Percentiles rank a stretch among this genome's conserved stretches.
Conservation (phyloP, 495 filamentous ascomycete genomes). For the Daldinia vernicosa region DNA sequence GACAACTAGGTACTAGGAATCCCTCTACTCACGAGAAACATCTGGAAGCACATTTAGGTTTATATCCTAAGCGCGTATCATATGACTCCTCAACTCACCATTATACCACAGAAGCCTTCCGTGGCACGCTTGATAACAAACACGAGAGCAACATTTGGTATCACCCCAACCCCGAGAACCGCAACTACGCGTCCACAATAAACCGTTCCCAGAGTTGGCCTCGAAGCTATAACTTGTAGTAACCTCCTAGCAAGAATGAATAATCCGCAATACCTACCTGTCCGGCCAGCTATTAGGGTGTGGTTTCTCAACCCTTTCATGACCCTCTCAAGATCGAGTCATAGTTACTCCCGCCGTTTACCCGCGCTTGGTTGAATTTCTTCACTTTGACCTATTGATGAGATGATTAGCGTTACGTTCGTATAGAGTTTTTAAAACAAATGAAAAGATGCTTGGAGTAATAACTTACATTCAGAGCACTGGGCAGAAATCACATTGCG, state of each 20-base stretch:
- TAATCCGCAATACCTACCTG: constrained; percentile 10
- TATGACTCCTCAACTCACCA: constrained; percentile 40
- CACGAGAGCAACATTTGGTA: constrained; percentile 60
- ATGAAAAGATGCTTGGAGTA: no score
- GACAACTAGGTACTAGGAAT: no score
- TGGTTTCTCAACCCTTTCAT: no score
- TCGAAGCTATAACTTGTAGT: constrained; percentile 19
- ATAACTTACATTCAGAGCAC: constrained; percentile 5
- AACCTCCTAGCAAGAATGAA: constrained; percentile 23
- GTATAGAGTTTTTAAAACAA: no score
- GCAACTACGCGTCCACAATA: constrained; percentile 54
- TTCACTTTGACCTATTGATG: constrained; percentile 1
- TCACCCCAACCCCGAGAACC: constrained; percentile 60
- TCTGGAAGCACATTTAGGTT: constrained; percentile 30
- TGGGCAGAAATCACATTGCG: constrained; percentile 15
- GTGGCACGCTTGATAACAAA: constrained; percentile 60
- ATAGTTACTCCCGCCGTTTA: constrained; percentile 15
- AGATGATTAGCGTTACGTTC: no score
- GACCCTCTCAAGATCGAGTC: no score
- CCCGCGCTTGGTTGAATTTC: constrained; percentile 13
- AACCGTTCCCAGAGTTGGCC: constrained; percentile 23
- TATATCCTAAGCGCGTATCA: constrained; percentile 48
- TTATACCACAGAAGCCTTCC: constrained; percentile 57
- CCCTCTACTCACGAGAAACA: no score
- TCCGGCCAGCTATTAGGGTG: no score